These are phyloP conservation scores for Lactuca sativa DNA, from an alignment of 129 eudicot genomes.

Conservation along the genomic window DNA sequence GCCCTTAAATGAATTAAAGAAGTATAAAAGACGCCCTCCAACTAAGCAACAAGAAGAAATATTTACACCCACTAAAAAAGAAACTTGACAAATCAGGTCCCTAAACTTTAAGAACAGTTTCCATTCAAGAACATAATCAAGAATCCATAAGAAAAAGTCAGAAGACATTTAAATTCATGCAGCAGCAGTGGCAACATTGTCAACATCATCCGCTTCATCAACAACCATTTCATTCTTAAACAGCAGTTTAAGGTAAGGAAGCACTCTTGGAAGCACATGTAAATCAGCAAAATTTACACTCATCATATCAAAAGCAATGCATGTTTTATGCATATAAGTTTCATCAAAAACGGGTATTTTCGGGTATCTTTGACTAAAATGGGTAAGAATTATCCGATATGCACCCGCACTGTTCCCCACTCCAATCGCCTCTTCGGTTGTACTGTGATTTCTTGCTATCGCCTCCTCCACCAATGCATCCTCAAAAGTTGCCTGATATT, in stretches of 20 bases:
- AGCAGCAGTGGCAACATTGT: conserved; percentile 34
- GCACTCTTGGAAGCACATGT: conserved; percentile 69
- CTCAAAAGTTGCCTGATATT: conserved; percentile 87
- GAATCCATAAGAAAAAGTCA: not conserved
- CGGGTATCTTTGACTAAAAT: conserved; percentile 94
- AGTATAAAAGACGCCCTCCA: no score
- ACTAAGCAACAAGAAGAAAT: not conserved
- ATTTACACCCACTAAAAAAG: not conserved
- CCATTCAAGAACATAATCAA: conserved; percentile 10
- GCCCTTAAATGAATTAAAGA: no score
- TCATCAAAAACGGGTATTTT: conserved; percentile 85
- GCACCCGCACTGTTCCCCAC: conserved; percentile 79
- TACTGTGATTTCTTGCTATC: conserved; percentile 83
- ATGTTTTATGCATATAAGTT: conserved; percentile 69
- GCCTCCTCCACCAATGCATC: conserved; percentile 84
- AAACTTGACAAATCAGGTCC: not conserved
- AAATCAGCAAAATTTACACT: conserved; percentile 87
- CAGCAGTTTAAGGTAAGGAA: conserved; percentile 74
- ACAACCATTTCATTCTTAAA: conserved; percentile 62
- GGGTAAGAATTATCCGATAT: conserved; percentile 78
- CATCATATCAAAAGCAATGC: conserved; percentile 95
- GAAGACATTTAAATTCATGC: conserved; percentile 9
- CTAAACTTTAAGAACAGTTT: not conserved
- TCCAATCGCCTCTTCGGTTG: conserved; percentile 73
- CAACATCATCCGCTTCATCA: conserved; percentile 60